Evolutionary conservation across 2,329 filamentous ascomycete species (phyloP), one percentile per base, ranked within the genome.

Genomic region (Coniochaeta prunicola): DNA sequence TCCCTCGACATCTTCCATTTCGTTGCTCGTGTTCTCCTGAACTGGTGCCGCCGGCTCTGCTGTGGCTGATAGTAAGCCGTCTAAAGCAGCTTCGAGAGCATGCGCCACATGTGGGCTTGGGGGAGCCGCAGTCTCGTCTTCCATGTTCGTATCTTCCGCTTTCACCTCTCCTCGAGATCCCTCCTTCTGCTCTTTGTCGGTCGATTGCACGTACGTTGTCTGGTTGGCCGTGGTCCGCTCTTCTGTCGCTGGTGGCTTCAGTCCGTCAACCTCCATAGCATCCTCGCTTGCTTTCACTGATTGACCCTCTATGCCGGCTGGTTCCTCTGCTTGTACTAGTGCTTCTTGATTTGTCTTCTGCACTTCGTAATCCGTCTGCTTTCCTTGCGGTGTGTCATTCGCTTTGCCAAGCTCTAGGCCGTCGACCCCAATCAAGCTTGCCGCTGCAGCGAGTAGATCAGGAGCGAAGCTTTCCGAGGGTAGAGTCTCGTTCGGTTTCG

Each of bases 81-180:
- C 74, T 8, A 79, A 69, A 28, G 75, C 74, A 10, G 76, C 77
- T 62, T 79, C 77, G 1, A 79, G 70, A 1, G 76, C 76, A 30
- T 71, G 65, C 4, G 75, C 77, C 1, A 79, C 66, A 3, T 75
- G 76, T 73, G 57, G 75, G 54, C 31, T 76, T 70, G 61, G 59
- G 7, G 56, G 57, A 15, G 60, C 55, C 15, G 59, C 59, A 17
- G 48, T 45, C 45, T 30, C 38, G 40, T 53, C 34, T 36, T 38
- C 53, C 45, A 57, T 59, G 26, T 57, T 34, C 13, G 26, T 31
- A 30, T 58, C 55, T 5, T 45, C 36, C 7, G 24, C 31, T 6
- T 59, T 24, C 56, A 45, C 13, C 38, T 56, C 31, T 40, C 12
- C 55, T 17, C 26, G 6, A 38, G 30, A 15, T 42, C 26, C 40